These are phyloP conservation scores for Paramecium sonneborni DNA, from an alignment of 73 alveolate genomes.

Conservation along the genomic window DNA sequence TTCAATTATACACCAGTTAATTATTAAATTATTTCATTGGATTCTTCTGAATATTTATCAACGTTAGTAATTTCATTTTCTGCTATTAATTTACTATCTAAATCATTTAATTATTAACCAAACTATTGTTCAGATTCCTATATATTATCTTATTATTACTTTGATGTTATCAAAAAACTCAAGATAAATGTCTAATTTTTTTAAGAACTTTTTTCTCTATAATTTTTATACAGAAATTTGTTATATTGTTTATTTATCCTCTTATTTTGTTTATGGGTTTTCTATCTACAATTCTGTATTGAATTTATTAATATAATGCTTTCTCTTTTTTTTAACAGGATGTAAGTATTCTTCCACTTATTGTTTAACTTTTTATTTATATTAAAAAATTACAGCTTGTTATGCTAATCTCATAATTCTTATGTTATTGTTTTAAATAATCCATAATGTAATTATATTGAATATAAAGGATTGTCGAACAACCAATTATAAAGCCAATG, in stretches of 20 bases:
- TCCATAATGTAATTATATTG: background rate
- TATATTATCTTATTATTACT: background rate
- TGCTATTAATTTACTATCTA: background rate
- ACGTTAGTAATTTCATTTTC: background rate
- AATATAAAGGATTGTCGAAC: background rate
- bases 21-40: background rate
- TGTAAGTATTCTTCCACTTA: background rate
- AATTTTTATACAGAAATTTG: background rate
- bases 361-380: background rate
- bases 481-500: conserved; percentile 8
- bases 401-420: background rate
- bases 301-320: conserved; percentile 31
- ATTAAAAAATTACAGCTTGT: background rate
- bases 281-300: background rate
- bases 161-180: background rate
- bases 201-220: background rate
- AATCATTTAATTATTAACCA: background rate
- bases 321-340: conserved; percentile 28
- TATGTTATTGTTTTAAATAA: background rate
- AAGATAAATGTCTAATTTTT: background rate
- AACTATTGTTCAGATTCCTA: conserved; percentile 15
- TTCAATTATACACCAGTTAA: background rate
- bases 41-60: background rate
- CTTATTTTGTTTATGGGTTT: conserved; percentile 19
- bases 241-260: background rate